Evolutionary conservation across 2,329 filamentous ascomycete species (phyloP), one percentile per base, ranked within the genome.

Genomic region (Corinectria fuckeliana): DNA sequence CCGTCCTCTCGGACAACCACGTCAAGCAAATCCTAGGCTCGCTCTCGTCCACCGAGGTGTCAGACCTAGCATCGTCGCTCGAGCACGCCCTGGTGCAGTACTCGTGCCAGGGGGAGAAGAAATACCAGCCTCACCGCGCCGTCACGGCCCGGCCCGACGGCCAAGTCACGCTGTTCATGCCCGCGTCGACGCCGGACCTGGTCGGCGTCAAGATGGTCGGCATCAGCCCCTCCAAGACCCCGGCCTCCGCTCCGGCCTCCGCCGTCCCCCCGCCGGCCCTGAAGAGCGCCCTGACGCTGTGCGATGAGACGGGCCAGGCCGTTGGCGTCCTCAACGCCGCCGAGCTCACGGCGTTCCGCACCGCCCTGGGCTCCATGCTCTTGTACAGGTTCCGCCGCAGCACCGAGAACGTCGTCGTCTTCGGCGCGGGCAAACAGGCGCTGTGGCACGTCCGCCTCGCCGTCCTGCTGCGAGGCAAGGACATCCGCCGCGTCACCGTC

Each of bases 401-500:
- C 20, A 72, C 70, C 0, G 59, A 69, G 16, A 86, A 85, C 20
- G 71, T 91, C 3, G 82, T 86, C 3, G 84, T 91, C 14, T 91
- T 91, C 67, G 89, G 89, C 2, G 88, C 88, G 0, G 89, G 89
- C 18, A 86, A 85, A 64, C 88, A 91, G 74, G 89, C 89, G 0
- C 87, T 88, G 69, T 92, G 89, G 89, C 89, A 91, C 67, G 84
- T 90, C 13, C 82, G 87, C 1, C 80, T 92, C 7, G 87, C 88
- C 0, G 74, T 91, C 5, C 74, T 89, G 6, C 77, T 90, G 0
- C 65, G 71, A 4, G 71, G 64, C 13, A 54, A 62, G 23, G 66
- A 64, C 1, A 67, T 75, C n/a, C 57, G 60, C 8, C 62, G 49
- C 4, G 60, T 78, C 11, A 76, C 70, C 0, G 51, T 77, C 3